Base-by-base conservation (phyloP, 495 filamentous ascomycete species). In the Clavariopsis aquatica region DNA sequence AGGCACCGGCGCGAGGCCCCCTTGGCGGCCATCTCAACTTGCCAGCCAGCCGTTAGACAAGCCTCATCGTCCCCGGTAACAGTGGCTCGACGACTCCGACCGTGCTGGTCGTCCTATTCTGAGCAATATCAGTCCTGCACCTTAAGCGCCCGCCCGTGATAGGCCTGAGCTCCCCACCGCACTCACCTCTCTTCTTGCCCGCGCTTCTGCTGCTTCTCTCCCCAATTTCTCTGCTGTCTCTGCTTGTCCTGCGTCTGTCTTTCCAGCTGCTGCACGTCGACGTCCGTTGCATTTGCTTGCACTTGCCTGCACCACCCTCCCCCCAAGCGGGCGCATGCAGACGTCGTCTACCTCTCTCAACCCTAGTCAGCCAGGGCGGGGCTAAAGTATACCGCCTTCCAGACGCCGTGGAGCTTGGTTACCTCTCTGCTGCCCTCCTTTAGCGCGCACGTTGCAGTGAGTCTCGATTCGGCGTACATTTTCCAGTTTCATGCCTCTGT, bases 301-400 rank as follows among this genome's bases (percentile, higher is more conserved):
- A 27, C n/a, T 26, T n/a, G n/a, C n/a, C n/a, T n/a, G n/a, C n/a
- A n/a, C n/a, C n/a, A n/a, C n/a, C n/a, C n/a, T n/a, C 52, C 47
- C 47, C 49, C 62, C 52, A 45, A 65, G 61, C 69, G 62, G 69
- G 55, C 71, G 71, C 60, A 73, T 73, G 71, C 71, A 68, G 61
- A 49, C 53, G n/a, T 52, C 54, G 34, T 69, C 52, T 64, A 52
- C 65, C 54, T 31, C 63, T 52, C 47, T 49, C 24, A 22, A 68
- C 62, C 69, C 69, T 52, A 61, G 69, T 69, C 60, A 60, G 49
- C 60, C 60, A 43, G 58, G 65, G 71, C 69, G 71, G 71, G 71
- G 69, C 67, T 66, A 55, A 63, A 62, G 51, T 52, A 64, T 72
- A 72, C 67, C 54, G 57, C 57, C 57, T 62, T 57, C 38, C 41